A percentile compares a stretch with the other conserved stretches of the same genome.
Evolutionary conservation across 2,329 filamentous ascomycete species (phyloP).

Genomic region (Atkinsonella hypoxylon): DNA sequence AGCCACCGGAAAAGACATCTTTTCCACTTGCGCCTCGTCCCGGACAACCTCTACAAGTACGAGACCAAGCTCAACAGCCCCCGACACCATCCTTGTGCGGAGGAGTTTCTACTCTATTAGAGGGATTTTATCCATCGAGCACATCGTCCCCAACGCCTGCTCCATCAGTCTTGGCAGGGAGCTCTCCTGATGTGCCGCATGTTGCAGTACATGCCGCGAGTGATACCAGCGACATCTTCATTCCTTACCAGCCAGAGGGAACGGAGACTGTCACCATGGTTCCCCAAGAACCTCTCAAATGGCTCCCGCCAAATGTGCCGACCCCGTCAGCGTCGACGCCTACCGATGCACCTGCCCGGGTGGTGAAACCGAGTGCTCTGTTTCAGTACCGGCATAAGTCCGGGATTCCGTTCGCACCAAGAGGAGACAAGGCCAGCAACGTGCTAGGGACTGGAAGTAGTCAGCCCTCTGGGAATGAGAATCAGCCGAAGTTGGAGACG

Average conservation of each 20-base stretch:
- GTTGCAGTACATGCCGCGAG: constrained; percentile 15
- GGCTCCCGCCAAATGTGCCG: constrained; percentile 37
- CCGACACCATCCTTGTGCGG: constrained; percentile 14
- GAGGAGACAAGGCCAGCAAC: constrained; percentile 5
- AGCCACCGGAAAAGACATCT: not conserved
- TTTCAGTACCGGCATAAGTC: constrained; percentile 25
- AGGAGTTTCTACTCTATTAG: constrained; percentile 14
- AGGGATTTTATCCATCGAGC: constrained; percentile 13
- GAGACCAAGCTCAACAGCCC: constrained; percentile 9
- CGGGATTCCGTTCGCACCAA: constrained; percentile 36
- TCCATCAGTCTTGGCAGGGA: constrained; percentile 14
- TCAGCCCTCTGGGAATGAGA: not conserved
- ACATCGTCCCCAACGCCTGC: constrained; percentile 12
- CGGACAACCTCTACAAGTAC: not conserved
- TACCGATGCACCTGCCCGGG: constrained; percentile 17
- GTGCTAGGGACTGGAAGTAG: not conserved
- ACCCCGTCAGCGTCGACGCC: constrained; percentile 24
- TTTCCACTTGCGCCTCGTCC: not conserved
- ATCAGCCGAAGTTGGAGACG: not conserved
- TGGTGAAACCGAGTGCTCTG: constrained; percentile 22
- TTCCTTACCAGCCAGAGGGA: constrained; percentile 45
- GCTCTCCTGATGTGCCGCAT: constrained; percentile 19
- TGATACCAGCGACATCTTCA: constrained; percentile 29
- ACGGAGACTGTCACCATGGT: constrained; percentile 27
- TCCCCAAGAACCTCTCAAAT: constrained; percentile 31